A percentile compares a stretch with the other conserved stretches of the same genome.
Evolutionary conservation across 306 rosid genomes (phyloP).

Genomic region (Vigna trinervia): DNA sequence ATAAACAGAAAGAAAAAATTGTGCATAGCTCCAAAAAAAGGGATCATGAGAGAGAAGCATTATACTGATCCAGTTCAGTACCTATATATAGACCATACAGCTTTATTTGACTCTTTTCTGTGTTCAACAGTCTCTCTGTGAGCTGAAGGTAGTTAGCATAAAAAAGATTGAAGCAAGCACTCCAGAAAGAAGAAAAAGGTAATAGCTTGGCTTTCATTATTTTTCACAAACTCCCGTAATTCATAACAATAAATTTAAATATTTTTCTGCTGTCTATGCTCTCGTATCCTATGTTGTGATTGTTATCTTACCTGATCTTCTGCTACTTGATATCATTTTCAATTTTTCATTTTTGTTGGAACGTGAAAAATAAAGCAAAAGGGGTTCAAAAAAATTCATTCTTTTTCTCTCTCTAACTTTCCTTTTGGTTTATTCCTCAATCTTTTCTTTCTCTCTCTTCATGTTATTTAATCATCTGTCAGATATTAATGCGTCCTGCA

Average conservation of each 20-base stretch:
- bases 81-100: slow-evolving; percentile 32
- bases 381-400: slow-evolving; percentile 13
- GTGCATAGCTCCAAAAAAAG: slow-evolving; percentile 10
- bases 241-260: slow-evolving; percentile 14
- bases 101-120: slow-evolving; percentile 32
- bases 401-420: slow-evolving; percentile 28
- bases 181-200: slow-evolving; percentile 33
- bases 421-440: slow-evolving; percentile 19
- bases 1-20: neutral
- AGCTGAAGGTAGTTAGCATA: slow-evolving; percentile 11
- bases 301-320: slow-evolving; percentile 3
- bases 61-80: slow-evolving; percentile 29
- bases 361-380: slow-evolving; percentile 19
- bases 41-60: slow-evolving; percentile 34
- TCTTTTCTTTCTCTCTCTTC: slow-evolving; percentile 41
- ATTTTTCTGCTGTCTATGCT: neutral
- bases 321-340: slow-evolving; percentile 38
- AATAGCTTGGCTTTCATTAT: neutral
- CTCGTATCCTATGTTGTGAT: neutral
- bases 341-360: slow-evolving; percentile 22
- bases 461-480: slow-evolving; percentile 49
- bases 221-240: slow-evolving; percentile 1
- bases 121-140: slow-evolving; percentile 30
- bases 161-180: slow-evolving; percentile 28
- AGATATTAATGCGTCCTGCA: slow-evolving; percentile 61